A percentile compares a stretch with the other conserved stretches of the same genome.
These are phyloP conservation scores for Lachnellula suecica DNA, from an alignment of 2,329 filamentous ascomycete genomes.

Conservation along the genomic window DNA sequence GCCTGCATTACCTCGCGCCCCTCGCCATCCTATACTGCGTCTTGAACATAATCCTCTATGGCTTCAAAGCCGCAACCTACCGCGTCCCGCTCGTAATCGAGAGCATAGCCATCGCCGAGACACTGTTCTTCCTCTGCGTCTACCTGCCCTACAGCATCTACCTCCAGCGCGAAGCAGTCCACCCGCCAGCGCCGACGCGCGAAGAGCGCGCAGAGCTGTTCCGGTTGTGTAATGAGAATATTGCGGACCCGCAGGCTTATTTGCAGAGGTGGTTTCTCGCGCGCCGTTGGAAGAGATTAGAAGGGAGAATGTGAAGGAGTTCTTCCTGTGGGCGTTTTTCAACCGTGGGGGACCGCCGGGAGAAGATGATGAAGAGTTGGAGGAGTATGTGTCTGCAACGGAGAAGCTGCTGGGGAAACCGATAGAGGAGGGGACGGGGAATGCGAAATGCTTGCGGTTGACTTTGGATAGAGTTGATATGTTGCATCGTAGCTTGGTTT, in stretches of 20 bases:
- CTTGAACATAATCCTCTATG: constrained; percentile 33
- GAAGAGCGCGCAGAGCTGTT: constrained; percentile 51
- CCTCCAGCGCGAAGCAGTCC: constrained; percentile 50
- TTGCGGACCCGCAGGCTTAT: constrained; percentile 52
- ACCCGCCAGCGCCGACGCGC: constrained; percentile 44
- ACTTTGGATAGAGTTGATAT: constrained; percentile 59
- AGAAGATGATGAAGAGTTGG: constrained; percentile 51
- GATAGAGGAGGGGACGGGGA: constrained; percentile 51
- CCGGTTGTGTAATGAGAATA: constrained; percentile 47
- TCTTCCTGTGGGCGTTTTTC: constrained; percentile 60
- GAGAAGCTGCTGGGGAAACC: constrained; percentile 50
- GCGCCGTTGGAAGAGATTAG: constrained; percentile 51
- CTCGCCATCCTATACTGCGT: constrained; percentile 46
- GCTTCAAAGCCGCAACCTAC: constrained; percentile 28
- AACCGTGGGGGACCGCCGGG: constrained; percentile 43
- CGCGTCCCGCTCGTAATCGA: constrained; percentile 33
- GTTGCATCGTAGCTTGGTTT: constrained; percentile 53
- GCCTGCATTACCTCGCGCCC: constrained; percentile 48
- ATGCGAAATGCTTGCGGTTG: constrained; percentile 51
- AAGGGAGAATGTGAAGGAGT: constrained; percentile 59
- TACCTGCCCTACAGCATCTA: constrained; percentile 51
- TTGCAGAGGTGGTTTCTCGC: constrained; percentile 57
- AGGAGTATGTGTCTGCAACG: constrained; percentile 51
- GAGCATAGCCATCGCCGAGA: constrained; percentile 48
- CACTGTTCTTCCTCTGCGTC: constrained; percentile 51